These are phyloP conservation scores for Monsonia emarginata DNA, from an alignment of 441 rosid genomes.

Conservation along the genomic window DNA sequence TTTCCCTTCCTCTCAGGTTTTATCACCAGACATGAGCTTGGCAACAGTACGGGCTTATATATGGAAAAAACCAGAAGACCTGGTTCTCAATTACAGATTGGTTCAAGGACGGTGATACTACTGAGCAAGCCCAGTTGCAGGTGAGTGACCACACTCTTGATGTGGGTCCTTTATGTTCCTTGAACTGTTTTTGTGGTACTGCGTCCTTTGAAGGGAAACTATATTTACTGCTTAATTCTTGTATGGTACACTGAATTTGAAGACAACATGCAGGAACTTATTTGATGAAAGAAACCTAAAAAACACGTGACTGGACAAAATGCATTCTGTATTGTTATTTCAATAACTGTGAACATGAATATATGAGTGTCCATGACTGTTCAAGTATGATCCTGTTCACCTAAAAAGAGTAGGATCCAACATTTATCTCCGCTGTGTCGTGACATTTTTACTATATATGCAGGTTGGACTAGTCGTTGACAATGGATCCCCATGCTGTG, in stretches of 20 bases:
- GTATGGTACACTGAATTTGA: too few relatives aligned
- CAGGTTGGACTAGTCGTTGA: constrained; percentile 24
- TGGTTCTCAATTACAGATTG: constrained; percentile 80
- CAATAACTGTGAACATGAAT: background rate
- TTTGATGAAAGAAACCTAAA: background rate
- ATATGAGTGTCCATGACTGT: background rate
- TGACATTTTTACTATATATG: background rate
- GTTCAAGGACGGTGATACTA: constrained; percentile 57
- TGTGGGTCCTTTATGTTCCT: background rate
- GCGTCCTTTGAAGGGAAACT: background rate
- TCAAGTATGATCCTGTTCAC: background rate
- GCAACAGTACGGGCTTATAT: constrained; percentile 88
- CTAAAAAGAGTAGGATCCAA: background rate
- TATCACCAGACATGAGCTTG: constrained; percentile 95
- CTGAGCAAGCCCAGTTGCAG: constrained; percentile 21
- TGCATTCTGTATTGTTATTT: background rate
- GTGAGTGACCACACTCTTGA: constrained; percentile 19
- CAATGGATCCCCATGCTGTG: constrained; percentile 20
- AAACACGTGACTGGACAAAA: background rate
- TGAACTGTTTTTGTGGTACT: background rate
- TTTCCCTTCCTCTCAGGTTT: constrained; percentile 45
- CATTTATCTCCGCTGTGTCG: background rate
- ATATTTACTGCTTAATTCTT: background rate
- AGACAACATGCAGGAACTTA: too few relatives aligned
- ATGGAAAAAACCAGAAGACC: constrained; percentile 98